Conservation (phyloP, 2,329 filamentous ascomycete genomes). For the Monilinia polystroma region DNA sequence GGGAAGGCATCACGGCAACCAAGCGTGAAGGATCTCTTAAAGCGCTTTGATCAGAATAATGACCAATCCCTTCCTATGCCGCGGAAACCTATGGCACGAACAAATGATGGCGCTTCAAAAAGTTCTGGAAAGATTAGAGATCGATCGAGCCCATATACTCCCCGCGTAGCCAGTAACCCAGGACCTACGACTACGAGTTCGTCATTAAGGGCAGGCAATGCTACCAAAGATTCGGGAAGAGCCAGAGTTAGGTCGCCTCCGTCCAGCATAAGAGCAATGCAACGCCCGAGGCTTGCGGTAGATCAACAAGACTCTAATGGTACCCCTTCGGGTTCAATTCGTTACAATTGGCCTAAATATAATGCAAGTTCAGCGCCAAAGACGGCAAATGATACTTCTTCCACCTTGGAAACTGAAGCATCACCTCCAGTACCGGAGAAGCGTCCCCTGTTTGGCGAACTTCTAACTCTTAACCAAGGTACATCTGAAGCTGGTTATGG, state of each 20-base stretch:
- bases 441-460: slow-evolving; percentile 72
- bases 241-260: slow-evolving; percentile 31
- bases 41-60: slow-evolving; percentile 69
- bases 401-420: slow-evolving; percentile 37
- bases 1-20: slow-evolving; percentile 40
- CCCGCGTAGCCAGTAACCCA: slow-evolving; percentile 33
- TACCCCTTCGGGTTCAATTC: slow-evolving; percentile 59
- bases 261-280: slow-evolving; percentile 35
- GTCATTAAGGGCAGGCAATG: slow-evolving; percentile 27
- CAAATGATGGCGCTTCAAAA: slow-evolving; percentile 28
- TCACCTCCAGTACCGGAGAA: slow-evolving; percentile 39
- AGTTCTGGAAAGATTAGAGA: slow-evolving; percentile 34
- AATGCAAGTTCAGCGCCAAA: slow-evolving; percentile 44
- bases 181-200: slow-evolving; percentile 24
- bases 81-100: slow-evolving; percentile 30
- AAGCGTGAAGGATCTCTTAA: slow-evolving; percentile 80
- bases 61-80: slow-evolving; percentile 43
- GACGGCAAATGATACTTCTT: slow-evolving; percentile 47
- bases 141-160: slow-evolving; percentile 33
- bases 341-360: slow-evolving; percentile 50
- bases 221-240: slow-evolving; percentile 29
- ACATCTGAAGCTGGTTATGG: slow-evolving; percentile 57
- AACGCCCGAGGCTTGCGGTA: slow-evolving; percentile 49
- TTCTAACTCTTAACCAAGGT: slow-evolving; percentile 59
- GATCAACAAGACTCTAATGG: slow-evolving; percentile 55